phyloP scores from a whole-genome alignment of 1,284 basidiomycete species.

The Cystobasidium pallidum region DNA sequence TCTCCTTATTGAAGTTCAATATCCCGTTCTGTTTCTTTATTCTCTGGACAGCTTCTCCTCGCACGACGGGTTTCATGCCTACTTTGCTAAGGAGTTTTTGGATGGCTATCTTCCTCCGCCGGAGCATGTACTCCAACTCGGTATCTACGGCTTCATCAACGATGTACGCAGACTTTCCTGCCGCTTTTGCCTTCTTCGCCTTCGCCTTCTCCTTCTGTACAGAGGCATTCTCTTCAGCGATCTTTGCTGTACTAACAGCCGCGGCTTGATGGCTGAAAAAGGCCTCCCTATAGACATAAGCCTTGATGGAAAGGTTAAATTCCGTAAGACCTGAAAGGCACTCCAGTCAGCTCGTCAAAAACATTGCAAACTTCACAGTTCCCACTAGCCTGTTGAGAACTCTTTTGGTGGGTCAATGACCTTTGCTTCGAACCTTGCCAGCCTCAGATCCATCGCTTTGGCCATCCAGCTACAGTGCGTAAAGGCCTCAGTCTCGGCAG shows the following conservation, averaged over 20 bases:
- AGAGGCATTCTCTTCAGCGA: constrained; percentile 4
- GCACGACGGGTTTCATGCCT: constrained; percentile 18
- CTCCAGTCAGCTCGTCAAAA: background rate
- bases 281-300: constrained; percentile 26
- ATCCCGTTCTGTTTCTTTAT: constrained; percentile 12
- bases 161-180: constrained; percentile 1
- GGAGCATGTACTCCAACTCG: constrained; percentile 21
- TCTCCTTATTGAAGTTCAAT: constrained; percentile 16
- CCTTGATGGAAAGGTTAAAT: constrained; percentile 13
- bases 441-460: constrained; percentile 30
- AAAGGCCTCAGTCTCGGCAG: no score
- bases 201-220: constrained; percentile 8
- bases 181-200: background rate
- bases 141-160: constrained; percentile 39
- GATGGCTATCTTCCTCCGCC: constrained; percentile 22
- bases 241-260: background rate
- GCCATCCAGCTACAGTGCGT: constrained; percentile 32
- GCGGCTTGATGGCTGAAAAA: constrained; percentile 29
- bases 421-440: constrained; percentile 29
- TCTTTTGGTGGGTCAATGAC: constrained; percentile 32
- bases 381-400: background rate
- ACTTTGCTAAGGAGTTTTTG: constrained; percentile 26
- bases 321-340: constrained; percentile 18
- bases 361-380: no score
- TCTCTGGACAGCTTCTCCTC: constrained; percentile 22